A percentile compares a stretch with the other conserved stretches of the same genome.
These are phyloP conservation scores for Favolaschia claudopus DNA, from an alignment of 768 basidiomycete species.

Conservation along the genomic window DNA sequence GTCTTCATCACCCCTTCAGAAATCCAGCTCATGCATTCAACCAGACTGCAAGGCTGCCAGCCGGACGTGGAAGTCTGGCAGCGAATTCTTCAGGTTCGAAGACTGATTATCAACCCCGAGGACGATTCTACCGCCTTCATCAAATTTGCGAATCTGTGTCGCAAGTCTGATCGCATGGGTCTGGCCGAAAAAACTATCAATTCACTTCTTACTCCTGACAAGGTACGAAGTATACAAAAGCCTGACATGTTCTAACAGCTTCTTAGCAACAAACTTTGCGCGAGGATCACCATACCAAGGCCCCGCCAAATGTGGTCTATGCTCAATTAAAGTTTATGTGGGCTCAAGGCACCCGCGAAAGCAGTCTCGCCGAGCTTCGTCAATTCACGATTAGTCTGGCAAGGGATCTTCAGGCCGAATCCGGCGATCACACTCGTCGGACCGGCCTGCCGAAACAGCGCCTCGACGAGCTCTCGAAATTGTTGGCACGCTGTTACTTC, in stretches of 20 bases:
- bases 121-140: slow-evolving; percentile 99
- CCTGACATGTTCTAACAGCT: no score
- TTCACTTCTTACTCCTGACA: slow-evolving; percentile 84
- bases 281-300: slow-evolving; percentile 69
- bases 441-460: slow-evolving; percentile 65
- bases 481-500: slow-evolving; percentile 95
- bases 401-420: slow-evolving; percentile 76
- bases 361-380: slow-evolving; percentile 82
- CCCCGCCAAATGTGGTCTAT: slow-evolving; percentile 95
- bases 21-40: background rate
- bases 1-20: background rate
- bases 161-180: slow-evolving; percentile 91
- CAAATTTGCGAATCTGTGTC: slow-evolving; percentile 97
- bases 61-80: slow-evolving; percentile 99
- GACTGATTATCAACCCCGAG: slow-evolving; percentile 89
- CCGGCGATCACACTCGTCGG: slow-evolving; percentile 58
- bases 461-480: slow-evolving; percentile 71
- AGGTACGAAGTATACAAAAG: slow-evolving; percentile 58
- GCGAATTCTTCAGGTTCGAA: slow-evolving; percentile 93
- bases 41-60: slow-evolving; percentile 92
- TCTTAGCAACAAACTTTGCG: slow-evolving; percentile 57
- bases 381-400: slow-evolving; percentile 81
- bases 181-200: slow-evolving; percentile 97
- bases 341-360: slow-evolving; percentile 83
- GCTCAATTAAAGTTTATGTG: slow-evolving; percentile 96